Evolutionary conservation across 2,329 filamentous ascomycete species (phyloP), one percentile per base, ranked within the genome.

Genomic region (Incumbomyces delicatus): DNA sequence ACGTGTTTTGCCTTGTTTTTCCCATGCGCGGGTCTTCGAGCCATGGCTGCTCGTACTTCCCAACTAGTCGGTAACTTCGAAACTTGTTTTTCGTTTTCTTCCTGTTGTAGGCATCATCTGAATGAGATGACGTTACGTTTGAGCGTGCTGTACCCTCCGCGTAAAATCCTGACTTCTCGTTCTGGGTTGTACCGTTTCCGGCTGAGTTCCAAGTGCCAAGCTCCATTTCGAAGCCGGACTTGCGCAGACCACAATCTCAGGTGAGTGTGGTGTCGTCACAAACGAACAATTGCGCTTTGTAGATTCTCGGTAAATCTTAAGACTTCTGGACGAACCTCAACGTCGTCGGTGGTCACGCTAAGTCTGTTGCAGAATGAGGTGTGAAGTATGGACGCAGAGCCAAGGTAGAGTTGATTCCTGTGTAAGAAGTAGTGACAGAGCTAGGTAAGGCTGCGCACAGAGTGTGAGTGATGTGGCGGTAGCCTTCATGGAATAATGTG

Each of bases 41-140:
- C 71, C 57, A 49, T 78, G 74, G 41, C 72, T 66, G 34, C 72
- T 62, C 4, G 76, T 60, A n/a, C 71, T 59, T 75, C 73, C 61
- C 73, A 42, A 40, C 37, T 40, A 40, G n/a, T 40, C 22, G 37
- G 8, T n/a, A 22, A 31, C 30, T n/a, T 40, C 27, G 29, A 12
- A 40, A 41, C 20, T 44, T 35, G 33, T 35, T 4, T 35, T 11
- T 35, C 12, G 33, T 4, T 35, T 35, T 35, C 33, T 35, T 35
- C 12, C 16, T 17, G 12, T 35, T 35, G 33, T 35, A 35, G 16
- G 13, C n/a, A 11, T 35, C 33, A 6, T 35, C 33, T 35, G 33
- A 17, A 6, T 4, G 4, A 4, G 13, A 6, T 35, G 16, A 35
- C 33, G 33, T 5, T 5, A 17, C 16, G 33, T 14, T 35, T 12